Conservation (phyloP, 495 filamentous ascomycete genomes). For the Endocarpon pusillum region DNA sequence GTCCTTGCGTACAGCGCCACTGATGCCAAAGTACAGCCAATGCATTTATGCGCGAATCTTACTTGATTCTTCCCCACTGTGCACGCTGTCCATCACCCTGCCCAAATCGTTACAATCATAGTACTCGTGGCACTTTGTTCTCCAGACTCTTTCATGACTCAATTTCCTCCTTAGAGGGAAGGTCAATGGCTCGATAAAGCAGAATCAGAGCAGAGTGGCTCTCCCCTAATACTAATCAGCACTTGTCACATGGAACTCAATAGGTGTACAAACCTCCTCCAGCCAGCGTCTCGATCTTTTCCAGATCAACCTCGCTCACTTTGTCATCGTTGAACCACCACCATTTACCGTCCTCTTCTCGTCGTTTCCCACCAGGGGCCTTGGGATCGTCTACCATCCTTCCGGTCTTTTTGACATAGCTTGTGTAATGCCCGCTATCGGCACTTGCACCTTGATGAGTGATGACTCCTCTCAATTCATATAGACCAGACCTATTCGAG, state of each 20-base stretch:
- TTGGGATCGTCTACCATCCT: slow-evolving; percentile 35
- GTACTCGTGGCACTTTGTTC: no score
- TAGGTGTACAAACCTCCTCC: slow-evolving; percentile 49
- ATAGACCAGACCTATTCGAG: slow-evolving; percentile 80
- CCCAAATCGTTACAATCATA: no score
- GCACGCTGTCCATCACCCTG: no score
- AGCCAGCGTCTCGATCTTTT: slow-evolving; percentile 78
- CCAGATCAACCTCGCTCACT: slow-evolving; percentile 76
- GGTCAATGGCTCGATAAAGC: slow-evolving; percentile 71
- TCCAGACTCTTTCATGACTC: slow-evolving; percentile 13
- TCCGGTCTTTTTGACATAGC: slow-evolving; percentile 85
- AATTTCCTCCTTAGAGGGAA: slow-evolving; percentile 33
- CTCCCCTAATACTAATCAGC: slow-evolving; percentile 37
- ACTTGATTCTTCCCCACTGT: no score
- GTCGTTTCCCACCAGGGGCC: slow-evolving; percentile 42
- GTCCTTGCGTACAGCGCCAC: no score
- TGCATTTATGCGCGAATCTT: no score
- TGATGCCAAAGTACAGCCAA: no score
- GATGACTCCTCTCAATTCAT: slow-evolving; percentile 84
- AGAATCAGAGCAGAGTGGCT: slow-evolving; percentile 87
- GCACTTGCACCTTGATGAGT: slow-evolving; percentile 97
- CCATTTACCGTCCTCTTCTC: slow-evolving; percentile 81
- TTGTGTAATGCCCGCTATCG: slow-evolving; percentile 94
- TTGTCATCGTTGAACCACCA: slow-evolving; percentile 99
- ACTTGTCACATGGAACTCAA: background rate